These are phyloP conservation scores for Heritiera littoralis DNA, from an alignment of 345 rosid species.

Conservation along the genomic window DNA sequence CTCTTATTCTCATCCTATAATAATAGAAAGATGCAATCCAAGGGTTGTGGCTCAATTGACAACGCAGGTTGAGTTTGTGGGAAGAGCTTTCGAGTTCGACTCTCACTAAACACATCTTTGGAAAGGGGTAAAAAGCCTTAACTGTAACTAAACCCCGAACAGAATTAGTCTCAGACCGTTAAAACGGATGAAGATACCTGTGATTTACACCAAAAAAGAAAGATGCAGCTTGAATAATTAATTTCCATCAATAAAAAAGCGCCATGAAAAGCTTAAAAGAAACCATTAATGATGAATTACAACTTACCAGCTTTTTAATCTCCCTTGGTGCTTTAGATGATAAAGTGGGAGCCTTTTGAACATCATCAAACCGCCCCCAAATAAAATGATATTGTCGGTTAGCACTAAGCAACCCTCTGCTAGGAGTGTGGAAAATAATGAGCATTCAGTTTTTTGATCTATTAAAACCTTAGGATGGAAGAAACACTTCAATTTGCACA, in stretches of 20 bases:
- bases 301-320: conserved; percentile 65
- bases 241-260: not conserved
- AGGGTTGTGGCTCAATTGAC: too few relatives aligned
- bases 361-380: conserved; percentile 9
- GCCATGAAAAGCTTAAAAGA: not conserved
- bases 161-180: too few relatives aligned
- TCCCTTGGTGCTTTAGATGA: conserved; percentile 53
- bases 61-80: too few relatives aligned
- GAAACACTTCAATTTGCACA: not conserved
- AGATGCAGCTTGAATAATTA: conserved; percentile 1
- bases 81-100: too few relatives aligned
- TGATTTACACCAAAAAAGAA: too few relatives aligned
- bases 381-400: not conserved
- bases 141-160: too few relatives aligned
- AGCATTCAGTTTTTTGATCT: not conserved
- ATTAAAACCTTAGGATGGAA: not conserved
- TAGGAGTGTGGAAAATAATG: conserved; percentile 13
- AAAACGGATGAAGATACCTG: too few relatives aligned
- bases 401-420: not conserved
- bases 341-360: conserved; percentile 1
- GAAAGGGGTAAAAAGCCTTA: too few relatives aligned
- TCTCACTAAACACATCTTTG: too few relatives aligned
- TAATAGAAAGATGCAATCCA: conserved; percentile 2
- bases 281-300: not conserved
- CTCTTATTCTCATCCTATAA: conserved; percentile 92